Evolutionary conservation across 2,329 filamentous ascomycete species (phyloP).

Genomic region (Lizonia empirigonia): DNA sequence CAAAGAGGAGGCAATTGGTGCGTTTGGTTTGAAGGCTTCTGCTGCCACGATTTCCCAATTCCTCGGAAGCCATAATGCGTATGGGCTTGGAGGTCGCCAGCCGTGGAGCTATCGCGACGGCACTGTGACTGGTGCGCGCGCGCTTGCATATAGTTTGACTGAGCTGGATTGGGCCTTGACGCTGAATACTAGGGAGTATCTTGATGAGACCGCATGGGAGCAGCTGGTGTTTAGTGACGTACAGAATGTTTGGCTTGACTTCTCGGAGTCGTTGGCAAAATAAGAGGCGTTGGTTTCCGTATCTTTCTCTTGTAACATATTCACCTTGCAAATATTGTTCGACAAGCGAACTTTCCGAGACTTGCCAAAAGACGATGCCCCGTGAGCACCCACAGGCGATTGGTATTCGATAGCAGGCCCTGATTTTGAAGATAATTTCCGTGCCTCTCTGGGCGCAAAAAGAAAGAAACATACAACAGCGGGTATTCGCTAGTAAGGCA

Average conservation of each 20-base stretch:
- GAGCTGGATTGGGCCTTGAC: conserved; percentile 12
- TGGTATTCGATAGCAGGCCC: no score
- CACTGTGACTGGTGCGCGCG: conserved; percentile 9
- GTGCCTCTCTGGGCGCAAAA: no score
- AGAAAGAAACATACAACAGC: no score
- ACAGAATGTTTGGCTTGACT: conserved; percentile 1
- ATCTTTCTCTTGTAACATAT: neutral
- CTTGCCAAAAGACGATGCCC: no score
- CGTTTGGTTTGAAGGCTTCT: conserved; percentile 24
- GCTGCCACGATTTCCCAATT: conserved; percentile 24
- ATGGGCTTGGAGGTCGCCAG: conserved; percentile 3
- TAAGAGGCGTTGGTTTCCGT: neutral
- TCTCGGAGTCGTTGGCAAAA: neutral
- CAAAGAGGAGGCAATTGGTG: conserved; percentile 25
- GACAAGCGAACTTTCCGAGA: no score
- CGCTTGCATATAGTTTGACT: conserved; percentile 5
- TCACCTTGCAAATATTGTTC: neutral
- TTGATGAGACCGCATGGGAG: conserved; percentile 4
- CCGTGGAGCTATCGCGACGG: conserved; percentile 7
- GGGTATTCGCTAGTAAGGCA: no score
- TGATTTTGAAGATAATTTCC: no score
- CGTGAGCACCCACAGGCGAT: no score
- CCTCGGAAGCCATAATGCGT: conserved; percentile 12
- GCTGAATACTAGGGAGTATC: conserved; percentile 16
- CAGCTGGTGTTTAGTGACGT: conserved; percentile 1